A percentile compares a stretch with the other conserved stretches of the same genome.
These are phyloP conservation scores for Coniochaeta sp. DNA, from an alignment of 2,329 filamentous ascomycete genomes.

Conservation along the genomic window DNA sequence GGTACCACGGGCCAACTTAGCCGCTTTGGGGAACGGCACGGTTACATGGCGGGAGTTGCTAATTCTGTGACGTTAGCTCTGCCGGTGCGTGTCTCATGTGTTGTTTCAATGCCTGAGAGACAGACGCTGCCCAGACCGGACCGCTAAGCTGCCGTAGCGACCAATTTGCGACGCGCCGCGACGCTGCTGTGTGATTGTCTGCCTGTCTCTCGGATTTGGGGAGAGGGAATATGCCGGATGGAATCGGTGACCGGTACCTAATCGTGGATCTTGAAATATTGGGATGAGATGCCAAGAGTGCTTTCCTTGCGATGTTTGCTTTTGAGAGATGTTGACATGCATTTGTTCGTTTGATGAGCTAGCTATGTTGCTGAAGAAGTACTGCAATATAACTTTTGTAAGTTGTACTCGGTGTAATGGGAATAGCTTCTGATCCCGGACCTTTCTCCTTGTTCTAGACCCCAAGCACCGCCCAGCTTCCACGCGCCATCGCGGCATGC, in stretches of 20 bases:
- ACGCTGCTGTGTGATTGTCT: background rate
- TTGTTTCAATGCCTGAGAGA: conserved; percentile 18
- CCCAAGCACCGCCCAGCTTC: too few relatives aligned
- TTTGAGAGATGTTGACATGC: too few relatives aligned
- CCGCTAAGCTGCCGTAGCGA: conserved; percentile 5
- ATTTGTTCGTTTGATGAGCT: too few relatives aligned
- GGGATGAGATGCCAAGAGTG: too few relatives aligned
- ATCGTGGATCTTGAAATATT: too few relatives aligned
- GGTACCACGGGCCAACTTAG: background rate
- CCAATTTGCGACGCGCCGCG: background rate
- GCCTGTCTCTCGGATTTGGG: background rate
- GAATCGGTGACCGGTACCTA: too few relatives aligned
- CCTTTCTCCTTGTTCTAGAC: background rate
- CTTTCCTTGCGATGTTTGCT: too few relatives aligned
- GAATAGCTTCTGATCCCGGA: background rate
- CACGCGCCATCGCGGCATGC: background rate
- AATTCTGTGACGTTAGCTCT: conserved; percentile 18
- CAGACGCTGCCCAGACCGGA: too few relatives aligned
- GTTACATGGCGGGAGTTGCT: conserved; percentile 10
- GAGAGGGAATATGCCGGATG: background rate
- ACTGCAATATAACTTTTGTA: background rate
- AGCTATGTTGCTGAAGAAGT: too few relatives aligned
- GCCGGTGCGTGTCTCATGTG: conserved; percentile 17
- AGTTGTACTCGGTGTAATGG: background rate
- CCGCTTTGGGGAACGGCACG: conserved; percentile 8